These are phyloP conservation scores for Pleoardoris graminearum DNA, from an alignment of 2,329 filamentous ascomycete genomes.

Conservation along the genomic window DNA sequence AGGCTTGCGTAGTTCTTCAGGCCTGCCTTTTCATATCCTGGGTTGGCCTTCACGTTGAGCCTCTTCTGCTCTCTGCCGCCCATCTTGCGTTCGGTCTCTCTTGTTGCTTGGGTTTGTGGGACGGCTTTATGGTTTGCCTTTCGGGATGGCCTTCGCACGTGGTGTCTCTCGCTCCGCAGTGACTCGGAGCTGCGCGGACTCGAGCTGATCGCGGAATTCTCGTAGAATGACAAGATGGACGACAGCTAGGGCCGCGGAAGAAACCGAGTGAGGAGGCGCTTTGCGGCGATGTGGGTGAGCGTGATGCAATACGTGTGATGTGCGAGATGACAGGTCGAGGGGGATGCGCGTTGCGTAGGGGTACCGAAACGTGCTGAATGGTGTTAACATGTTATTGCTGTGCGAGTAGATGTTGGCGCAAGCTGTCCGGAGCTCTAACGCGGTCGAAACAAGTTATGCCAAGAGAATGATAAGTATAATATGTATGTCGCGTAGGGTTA, in stretches of 20 bases:
- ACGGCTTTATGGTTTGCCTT: neutral
- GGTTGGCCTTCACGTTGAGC: slow-evolving; percentile 30
- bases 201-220: neutral
- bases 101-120: neutral
- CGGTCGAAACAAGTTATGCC: neutral
- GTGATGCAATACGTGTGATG: neutral
- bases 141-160: neutral
- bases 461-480: neutral
- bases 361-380: neutral
- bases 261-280: neutral
- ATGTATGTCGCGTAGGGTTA: neutral
- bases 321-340: neutral
- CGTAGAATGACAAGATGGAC: neutral
- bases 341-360: neutral
- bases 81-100: slow-evolving; percentile 1
- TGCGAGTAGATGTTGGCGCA: neutral
- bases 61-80: slow-evolving; percentile 21
- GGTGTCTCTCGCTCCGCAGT: neutral
- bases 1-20: slow-evolving; percentile 66
- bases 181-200: neutral
- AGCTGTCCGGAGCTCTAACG: neutral
- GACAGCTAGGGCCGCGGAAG: neutral
- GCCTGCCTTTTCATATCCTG: slow-evolving; percentile 45
- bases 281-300: neutral
- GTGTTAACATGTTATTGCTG: neutral